Evolutionary conservation across 2,329 filamentous ascomycete genomes (phyloP).

Genomic region (Penicillium expansum): DNA sequence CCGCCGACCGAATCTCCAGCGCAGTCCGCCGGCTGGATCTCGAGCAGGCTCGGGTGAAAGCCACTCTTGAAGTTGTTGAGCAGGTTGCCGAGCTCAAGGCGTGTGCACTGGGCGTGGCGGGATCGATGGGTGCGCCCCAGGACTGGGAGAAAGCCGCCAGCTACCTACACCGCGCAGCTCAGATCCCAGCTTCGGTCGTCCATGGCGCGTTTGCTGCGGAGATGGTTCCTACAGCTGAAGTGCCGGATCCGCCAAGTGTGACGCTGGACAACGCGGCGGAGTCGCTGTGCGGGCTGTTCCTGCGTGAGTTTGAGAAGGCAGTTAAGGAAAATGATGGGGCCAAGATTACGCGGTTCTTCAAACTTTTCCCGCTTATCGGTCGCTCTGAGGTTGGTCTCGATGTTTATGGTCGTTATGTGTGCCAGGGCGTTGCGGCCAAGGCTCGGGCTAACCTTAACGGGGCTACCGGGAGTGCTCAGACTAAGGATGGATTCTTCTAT

Average conservation of each 20-base stretch:
- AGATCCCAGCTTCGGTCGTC: conserved; percentile 76
- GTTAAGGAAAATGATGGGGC: conserved; percentile 81
- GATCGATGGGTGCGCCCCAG: conserved; percentile 95
- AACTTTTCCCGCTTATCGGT: conserved; percentile 91
- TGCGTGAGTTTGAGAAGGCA: conserved; percentile 92
- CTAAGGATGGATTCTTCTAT: conserved; percentile 83
- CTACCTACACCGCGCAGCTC: conserved; percentile 79
- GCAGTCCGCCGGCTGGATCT: conserved; percentile 84
- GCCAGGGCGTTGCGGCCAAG: conserved; percentile 82
- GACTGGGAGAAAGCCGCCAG: conserved; percentile 97
- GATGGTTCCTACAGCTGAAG: conserved; percentile 92
- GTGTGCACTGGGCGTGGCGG: conserved; percentile 89
- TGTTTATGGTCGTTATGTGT: conserved; percentile 94
- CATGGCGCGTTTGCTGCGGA: conserved; percentile 83
- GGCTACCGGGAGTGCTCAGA: conserved; percentile 56
- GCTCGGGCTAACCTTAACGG: conserved; percentile 79
- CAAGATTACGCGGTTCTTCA: conserved; percentile 94
- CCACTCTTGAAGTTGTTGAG: conserved; percentile 87
- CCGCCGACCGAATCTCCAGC: conserved; percentile 78
- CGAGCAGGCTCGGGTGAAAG: conserved; percentile 87
- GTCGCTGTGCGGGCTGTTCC: conserved; percentile 82
- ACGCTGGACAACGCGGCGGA: conserved; percentile 86
- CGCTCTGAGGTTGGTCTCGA: conserved; percentile 85
- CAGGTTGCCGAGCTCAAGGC: conserved; percentile 96
- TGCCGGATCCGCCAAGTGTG: conserved; percentile 83